A percentile compares a stretch with the other conserved stretches of the same genome.
Evolutionary conservation across 2,329 filamentous ascomycete genomes (phyloP).

Genomic region (Xylariales sp.): DNA sequence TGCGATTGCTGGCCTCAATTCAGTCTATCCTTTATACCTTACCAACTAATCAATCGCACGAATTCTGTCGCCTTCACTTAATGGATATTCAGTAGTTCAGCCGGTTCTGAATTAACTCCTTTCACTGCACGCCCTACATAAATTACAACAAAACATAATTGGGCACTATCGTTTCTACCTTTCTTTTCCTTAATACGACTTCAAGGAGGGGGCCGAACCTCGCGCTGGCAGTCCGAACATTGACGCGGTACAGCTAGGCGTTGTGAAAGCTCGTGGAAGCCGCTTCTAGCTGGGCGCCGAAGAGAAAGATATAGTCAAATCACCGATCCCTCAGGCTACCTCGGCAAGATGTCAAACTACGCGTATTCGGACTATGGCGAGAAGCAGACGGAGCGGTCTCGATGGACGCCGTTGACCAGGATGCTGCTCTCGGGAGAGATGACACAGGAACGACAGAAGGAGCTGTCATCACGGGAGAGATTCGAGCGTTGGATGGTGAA

Average conservation of each 20-base stretch:
- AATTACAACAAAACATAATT: slow-evolving; percentile 6
- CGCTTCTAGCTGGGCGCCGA: slow-evolving; percentile 9
- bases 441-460: slow-evolving; percentile 67
- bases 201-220: slow-evolving; percentile 1
- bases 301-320: not conserved
- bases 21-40: slow-evolving; percentile 17
- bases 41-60: slow-evolving; percentile 4
- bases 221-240: slow-evolving; percentile 2
- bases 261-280: slow-evolving; percentile 9
- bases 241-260: slow-evolving; percentile 7
- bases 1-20: slow-evolving; percentile 27
- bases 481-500: slow-evolving; percentile 89
- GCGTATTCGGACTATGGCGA: slow-evolving; percentile 26
- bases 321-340: too few relatives aligned
- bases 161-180: too few relatives aligned
- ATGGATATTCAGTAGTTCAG: slow-evolving; percentile 40
- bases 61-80: slow-evolving; percentile 22
- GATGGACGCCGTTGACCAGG: slow-evolving; percentile 78
- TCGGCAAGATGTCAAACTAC: slow-evolving; percentile 32
- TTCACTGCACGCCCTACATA: slow-evolving; percentile 12
- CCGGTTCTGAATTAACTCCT: slow-evolving; percentile 49
- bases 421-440: slow-evolving; percentile 82
- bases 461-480: slow-evolving; percentile 64
- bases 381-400: slow-evolving; percentile 63
- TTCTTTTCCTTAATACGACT: too few relatives aligned